These are phyloP conservation scores for Penicillium sp. DNA, from an alignment of 2,329 filamentous ascomycete genomes.

Conservation along the genomic window DNA sequence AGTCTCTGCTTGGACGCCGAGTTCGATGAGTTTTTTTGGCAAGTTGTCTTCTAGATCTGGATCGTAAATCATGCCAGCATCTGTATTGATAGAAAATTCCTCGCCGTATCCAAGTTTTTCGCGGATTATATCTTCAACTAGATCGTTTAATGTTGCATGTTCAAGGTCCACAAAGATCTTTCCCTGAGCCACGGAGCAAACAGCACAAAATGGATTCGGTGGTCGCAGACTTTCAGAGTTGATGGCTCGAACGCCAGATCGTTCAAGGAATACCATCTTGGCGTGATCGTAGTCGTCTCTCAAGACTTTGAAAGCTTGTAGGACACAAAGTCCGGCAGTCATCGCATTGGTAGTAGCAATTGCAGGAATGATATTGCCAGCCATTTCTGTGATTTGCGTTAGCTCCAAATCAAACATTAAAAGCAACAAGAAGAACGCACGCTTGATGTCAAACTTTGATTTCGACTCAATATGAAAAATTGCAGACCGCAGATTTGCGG, in stretches of 20 bases:
- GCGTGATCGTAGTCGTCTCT: constrained; percentile 65
- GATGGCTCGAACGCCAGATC: constrained; percentile 56
- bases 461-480: constrained; percentile 86
- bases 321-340: constrained; percentile 84
- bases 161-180: constrained; percentile 65
- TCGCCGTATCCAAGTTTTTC: constrained; percentile 70
- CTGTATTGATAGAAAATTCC: constrained; percentile 74
- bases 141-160: constrained; percentile 69
- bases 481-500: constrained; percentile 80
- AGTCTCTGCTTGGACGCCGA: constrained; percentile 68
- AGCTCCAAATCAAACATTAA: not conserved
- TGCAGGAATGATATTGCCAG: constrained; percentile 96
- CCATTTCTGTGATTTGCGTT: constrained; percentile 66
- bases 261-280: constrained; percentile 70
- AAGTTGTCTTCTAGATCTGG: constrained; percentile 85
- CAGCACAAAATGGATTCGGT: constrained; percentile 77
- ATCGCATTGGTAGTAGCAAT: constrained; percentile 98
- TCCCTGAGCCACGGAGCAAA: constrained; percentile 72
- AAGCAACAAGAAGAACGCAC: constrained; percentile 31
- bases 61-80: constrained; percentile 78
- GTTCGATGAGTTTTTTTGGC: constrained; percentile 69
- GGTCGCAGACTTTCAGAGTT: constrained; percentile 52
- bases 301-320: constrained; percentile 89
- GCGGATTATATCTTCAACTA: constrained; percentile 72
- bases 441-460: constrained; percentile 93